A percentile compares a stretch with the other conserved stretches of the same genome.
Conservation (phyloP, 306 rosid genomes). For the Trifolium fragiferum region DNA sequence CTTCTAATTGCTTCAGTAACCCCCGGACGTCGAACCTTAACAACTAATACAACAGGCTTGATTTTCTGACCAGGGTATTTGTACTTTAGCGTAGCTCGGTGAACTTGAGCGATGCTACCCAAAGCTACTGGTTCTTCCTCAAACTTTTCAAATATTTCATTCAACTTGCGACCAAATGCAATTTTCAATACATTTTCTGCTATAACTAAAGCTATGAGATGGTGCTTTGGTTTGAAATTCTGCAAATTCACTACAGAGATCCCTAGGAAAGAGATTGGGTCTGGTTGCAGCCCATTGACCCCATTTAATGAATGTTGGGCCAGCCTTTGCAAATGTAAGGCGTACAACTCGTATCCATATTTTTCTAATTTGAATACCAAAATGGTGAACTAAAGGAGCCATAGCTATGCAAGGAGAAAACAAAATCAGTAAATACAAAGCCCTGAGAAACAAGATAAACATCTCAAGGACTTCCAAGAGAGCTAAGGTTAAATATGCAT, state of each 20-base stretch:
- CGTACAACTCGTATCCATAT: constrained; percentile 67
- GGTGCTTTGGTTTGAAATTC: constrained; percentile 79
- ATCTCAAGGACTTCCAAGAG: constrained; percentile 57
- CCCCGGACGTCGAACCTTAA: constrained; percentile 83
- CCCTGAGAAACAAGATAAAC: constrained; percentile 64
- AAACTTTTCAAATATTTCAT: constrained; percentile 72
- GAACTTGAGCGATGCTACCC: constrained; percentile 89
- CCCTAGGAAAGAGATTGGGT: constrained; percentile 79
- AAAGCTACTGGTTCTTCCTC: constrained; percentile 82
- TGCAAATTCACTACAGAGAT: constrained; percentile 73
- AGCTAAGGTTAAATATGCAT: constrained; percentile 50
- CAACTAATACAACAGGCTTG: constrained; percentile 73
- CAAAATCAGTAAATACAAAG: constrained; percentile 61
- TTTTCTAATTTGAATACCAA: constrained; percentile 64
- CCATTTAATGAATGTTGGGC: constrained; percentile 87
- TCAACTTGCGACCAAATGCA: constrained; percentile 69
- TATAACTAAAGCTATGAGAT: constrained; percentile 65
- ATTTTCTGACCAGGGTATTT: constrained; percentile 66
- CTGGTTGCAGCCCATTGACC: constrained; percentile 95
- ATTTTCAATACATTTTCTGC: constrained; percentile 65
- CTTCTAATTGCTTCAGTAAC: constrained; percentile 81
- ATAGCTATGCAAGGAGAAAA: constrained; percentile 72
- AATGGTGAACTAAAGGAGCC: constrained; percentile 64
- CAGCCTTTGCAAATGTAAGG: constrained; percentile 70
- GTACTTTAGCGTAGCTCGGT: constrained; percentile 72